Evolutionary conservation across 108 stramenopile species (phyloP).

Genomic region (Nannochloropsis salina): DNA sequence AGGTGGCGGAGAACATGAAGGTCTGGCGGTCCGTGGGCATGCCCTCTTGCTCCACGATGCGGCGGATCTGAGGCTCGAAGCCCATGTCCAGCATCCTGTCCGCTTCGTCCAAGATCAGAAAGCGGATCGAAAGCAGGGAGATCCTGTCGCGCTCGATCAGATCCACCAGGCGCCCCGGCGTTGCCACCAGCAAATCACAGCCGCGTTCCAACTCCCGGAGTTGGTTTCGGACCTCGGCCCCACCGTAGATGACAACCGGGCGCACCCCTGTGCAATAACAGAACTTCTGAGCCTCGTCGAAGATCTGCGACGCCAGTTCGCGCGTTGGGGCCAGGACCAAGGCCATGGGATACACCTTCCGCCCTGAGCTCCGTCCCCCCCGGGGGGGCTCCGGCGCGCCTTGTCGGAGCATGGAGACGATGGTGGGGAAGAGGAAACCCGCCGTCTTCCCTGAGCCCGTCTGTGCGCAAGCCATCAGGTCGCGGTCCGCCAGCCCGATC

Average conservation of each 20-base stretch:
- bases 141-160: conserved; percentile 80
- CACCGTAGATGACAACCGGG: conserved; percentile 89
- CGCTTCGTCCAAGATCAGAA: conserved; percentile 93
- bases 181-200: conserved; percentile 83
- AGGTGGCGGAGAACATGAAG: conserved; percentile 95
- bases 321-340: conserved; percentile 93
- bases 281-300: conserved; percentile 91
- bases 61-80: conserved; percentile 98
- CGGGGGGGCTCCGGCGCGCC: conserved; percentile 65
- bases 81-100: conserved; percentile 94
- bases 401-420: conserved; percentile 73
- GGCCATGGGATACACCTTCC: conserved; percentile 67
- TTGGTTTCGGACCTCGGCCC: conserved; percentile 79
- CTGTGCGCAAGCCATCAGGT: conserved; percentile 97
- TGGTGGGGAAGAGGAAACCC: conserved; percentile 94
- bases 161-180: conserved; percentile 90
- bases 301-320: conserved; percentile 94
- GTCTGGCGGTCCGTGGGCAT: conserved; percentile 77
- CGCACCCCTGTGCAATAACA: conserved; percentile 90
- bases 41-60: conserved; percentile 68
- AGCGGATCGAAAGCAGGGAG: conserved; percentile 70
- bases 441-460: conserved; percentile 96
- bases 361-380: conserved; percentile 27
- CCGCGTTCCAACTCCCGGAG: conserved; percentile 53
- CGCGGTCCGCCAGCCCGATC: conserved; percentile 74